phyloP scores from a whole-genome alignment of 2,329 filamentous ascomycete species.

The Leptographium procerum region DNA sequence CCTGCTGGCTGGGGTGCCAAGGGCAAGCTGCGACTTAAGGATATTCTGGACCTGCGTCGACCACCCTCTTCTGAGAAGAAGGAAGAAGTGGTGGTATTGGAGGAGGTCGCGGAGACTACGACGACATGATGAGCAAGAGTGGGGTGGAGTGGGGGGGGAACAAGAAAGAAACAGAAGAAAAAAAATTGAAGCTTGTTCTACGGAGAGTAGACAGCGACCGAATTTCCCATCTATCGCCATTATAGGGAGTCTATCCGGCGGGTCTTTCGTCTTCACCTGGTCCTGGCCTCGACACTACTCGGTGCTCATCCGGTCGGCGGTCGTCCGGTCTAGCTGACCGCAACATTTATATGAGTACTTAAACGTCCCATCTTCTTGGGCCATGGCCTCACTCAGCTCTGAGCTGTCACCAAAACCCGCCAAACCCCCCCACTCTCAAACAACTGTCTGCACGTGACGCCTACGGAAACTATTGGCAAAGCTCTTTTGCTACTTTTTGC shows the following conservation, averaged over 20 bases:
- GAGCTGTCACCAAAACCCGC: background rate
- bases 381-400: background rate
- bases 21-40: conserved; percentile 52
- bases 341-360: background rate
- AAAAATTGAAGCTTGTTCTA: background rate
- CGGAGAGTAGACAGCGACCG: no score
- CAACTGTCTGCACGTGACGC: background rate
- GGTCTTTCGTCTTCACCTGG: background rate
- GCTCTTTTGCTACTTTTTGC: no score
- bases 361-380: background rate
- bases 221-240: background rate
- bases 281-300: background rate
- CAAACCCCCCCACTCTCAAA: background rate
- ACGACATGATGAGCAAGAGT: background rate
- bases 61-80: no score
- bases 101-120: no score
- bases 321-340: background rate
- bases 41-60: conserved; percentile 52
- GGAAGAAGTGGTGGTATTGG: no score
- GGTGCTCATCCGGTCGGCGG: background rate
- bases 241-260: background rate
- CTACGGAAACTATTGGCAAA: no score
- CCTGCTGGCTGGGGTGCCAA: conserved; percentile 76
- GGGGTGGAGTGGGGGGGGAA: background rate
- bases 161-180: background rate